A percentile compares a stretch with the other conserved stretches of the same genome.
These are phyloP conservation scores for Talaromyces sp. DNA, from an alignment of 2,329 filamentous ascomycete genomes.

Conservation along the genomic window DNA sequence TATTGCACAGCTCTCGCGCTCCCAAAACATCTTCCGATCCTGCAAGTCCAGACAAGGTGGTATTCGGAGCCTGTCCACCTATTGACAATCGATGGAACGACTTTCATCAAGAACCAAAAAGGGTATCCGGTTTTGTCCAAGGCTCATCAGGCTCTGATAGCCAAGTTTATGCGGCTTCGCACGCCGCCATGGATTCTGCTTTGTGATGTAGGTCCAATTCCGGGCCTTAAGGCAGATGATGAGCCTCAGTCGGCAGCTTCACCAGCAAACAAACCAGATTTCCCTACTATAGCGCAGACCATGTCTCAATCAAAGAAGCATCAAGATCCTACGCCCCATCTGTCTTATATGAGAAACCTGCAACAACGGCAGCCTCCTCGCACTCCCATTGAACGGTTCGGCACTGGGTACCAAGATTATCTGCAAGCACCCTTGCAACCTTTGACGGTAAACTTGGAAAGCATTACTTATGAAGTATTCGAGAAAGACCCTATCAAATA, in stretches of 20 bases:
- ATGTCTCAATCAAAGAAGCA: conserved; percentile 48
- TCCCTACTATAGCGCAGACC: conserved; percentile 69
- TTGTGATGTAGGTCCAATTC: conserved; percentile 55
- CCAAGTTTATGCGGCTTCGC: conserved; percentile 55
- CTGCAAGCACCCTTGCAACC: conserved; percentile 92
- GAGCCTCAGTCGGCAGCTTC: conserved; percentile 21
- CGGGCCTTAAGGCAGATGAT: conserved; percentile 38
- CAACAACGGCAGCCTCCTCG: conserved; percentile 73
- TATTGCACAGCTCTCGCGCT: conserved; percentile 51
- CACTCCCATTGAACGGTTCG: conserved; percentile 62
- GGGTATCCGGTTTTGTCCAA: conserved; percentile 58
- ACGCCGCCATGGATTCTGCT: conserved; percentile 59
- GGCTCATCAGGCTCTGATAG: conserved; percentile 55
- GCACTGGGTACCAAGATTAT: conserved; percentile 81
- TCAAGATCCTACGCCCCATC: conserved; percentile 59
- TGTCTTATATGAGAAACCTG: conserved; percentile 79
- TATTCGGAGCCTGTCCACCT: conserved; percentile 60
- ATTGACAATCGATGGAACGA: conserved; percentile 50
- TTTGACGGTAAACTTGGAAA: conserved; percentile 92
- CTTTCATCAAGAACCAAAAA: conserved; percentile 57
- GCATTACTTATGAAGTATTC: conserved; percentile 96
- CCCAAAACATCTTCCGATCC: conserved; percentile 56
- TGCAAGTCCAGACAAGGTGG: conserved; percentile 58
- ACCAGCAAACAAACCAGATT: conserved; percentile 39
- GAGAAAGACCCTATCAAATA: conserved; percentile 99